Evolutionary conservation across 768 basidiomycete genomes (phyloP).

Genomic region (Boletus vermiculosoides): DNA sequence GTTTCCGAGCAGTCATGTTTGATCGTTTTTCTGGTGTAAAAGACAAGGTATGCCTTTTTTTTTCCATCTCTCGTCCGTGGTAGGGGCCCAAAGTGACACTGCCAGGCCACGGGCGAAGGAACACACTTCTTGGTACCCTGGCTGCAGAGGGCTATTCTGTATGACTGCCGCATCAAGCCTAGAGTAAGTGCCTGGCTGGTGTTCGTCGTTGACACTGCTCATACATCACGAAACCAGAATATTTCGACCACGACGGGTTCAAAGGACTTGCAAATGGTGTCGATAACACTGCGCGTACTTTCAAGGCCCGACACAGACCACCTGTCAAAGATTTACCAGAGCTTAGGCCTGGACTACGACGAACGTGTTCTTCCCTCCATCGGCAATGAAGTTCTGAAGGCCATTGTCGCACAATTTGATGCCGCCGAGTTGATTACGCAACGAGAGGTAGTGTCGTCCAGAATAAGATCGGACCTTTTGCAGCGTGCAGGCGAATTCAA

Average conservation of each 20-base stretch:
- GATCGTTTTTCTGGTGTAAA: conserved; percentile 94
- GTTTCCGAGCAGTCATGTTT: conserved; percentile 96
- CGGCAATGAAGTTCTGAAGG: conserved; percentile 97
- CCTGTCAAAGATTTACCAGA: conserved; percentile 92
- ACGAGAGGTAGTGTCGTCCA: conserved; percentile 92
- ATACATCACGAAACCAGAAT: conserved; percentile 52
- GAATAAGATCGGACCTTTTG: conserved; percentile 89
- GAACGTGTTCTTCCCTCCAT: conserved; percentile 97
- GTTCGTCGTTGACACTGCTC: conserved; percentile 2
- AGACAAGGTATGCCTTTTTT: conserved; percentile 53
- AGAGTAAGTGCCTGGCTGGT: conserved; percentile 52
- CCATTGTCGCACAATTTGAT: conserved; percentile 97
- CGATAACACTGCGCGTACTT: conserved; percentile 92
- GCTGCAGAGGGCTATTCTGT: conserved; percentile 94
- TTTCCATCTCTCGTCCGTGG: background rate
- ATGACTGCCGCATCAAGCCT: conserved; percentile 97
- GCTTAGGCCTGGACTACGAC: conserved; percentile 93
- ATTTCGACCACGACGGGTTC: conserved; percentile 99
- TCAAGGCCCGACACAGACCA: conserved; percentile 89
- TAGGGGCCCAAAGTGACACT: background rate
- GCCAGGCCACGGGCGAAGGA: conserved; percentile 84
- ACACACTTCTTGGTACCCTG: conserved; percentile 96
- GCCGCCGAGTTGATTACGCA: conserved; percentile 96
- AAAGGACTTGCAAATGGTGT: conserved; percentile 98
- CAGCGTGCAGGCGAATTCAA: conserved; percentile 96